Evolutionary conservation across 371 early-diverging fungal species (phyloP), one percentile per base, ranked within the genome.

Genomic region (Lichtheimia ramosa): DNA sequence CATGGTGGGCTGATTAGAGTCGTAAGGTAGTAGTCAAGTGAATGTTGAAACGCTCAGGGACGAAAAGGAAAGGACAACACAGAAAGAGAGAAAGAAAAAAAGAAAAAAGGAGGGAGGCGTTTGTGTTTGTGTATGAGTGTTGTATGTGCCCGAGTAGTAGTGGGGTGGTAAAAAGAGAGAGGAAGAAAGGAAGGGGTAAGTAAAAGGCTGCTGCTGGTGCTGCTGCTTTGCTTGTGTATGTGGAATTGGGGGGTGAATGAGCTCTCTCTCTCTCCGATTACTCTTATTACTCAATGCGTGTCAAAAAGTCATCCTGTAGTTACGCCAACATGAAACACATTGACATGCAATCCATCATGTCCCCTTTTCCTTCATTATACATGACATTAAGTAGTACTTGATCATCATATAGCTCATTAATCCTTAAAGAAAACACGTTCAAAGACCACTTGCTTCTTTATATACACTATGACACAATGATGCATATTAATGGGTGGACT

Each of bases 1-100:
- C 80, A 79, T 75, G 43, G 51, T 18, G 7, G 15, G 51, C n/a
- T 18, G 21, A 51, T 18, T 18, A 25, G 50, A 2, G 46, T 18
- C 21, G 18, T 46, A 21, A 10, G 13, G 21, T 18, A 46, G 16
- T 21, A 16, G 16, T 5, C 2, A n/a, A 21, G 16, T 43, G n/a
- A 21, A 46, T 46, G 16, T 21, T 46, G 18, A 46, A n/a, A 46
- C 46, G 7, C 18, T n/a, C 21, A 46, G 46, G 18, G 46, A 46
- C 21, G 21, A n/a, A 46, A 46, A 46, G n/a, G 46, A 46, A 21
- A 21, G 46, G 2, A 46, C n/a, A 21, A 21, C 21, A 18, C 21
- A 16, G 46, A 46, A 46, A 46, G 46, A 46, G 21, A 21, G 46
- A 46, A n/a, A 46, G 18, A 18, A 21, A 46, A n/a, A 46, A 16